Base-by-base conservation (phyloP, 768 basidiomycete species). In the Pleurotus ostreatus region DNA sequence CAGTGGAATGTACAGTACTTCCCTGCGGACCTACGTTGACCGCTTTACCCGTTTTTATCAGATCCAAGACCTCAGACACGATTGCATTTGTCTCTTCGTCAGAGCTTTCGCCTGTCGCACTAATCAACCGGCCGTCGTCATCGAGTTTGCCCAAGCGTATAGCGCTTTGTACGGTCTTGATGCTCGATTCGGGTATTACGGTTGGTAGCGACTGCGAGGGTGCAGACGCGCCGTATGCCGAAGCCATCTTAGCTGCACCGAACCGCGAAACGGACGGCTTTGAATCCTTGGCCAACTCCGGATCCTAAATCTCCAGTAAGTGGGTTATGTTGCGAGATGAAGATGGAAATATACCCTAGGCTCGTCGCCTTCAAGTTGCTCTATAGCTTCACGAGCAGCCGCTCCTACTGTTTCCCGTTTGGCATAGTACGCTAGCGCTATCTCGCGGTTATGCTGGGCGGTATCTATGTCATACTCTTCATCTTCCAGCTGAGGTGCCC, bases 361-460 rank as follows among this genome's bases (percentile, higher is more conserved):
- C 57, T 44, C 57, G 49, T 54, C 11, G 44, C 3, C 30, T 20
- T 13, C n/a, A 37, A 45, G 12, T 63, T 74, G 72, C 45, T 77
- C 78, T 46, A 88, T 76, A 8, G 78, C 80, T 40, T 73, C 71
- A 12, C 79, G 72, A 44, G 81, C 78, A 46, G 78, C 79, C 39
- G 78, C 72, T 1, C 83, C 82, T 49, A 91, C 77, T 15, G 72
- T 72, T 37, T 68, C 70, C 48, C 87, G 81, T 65, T 83, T 87
- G 60, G 77, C 70, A 66, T 86, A 76, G 63, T 92, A 92, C 60
- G 84, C 83, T 41, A 91, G 63, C 15, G 85, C 83, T 60, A 92
- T 78, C 66, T 91, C 89, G 25, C 88, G 84, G 60, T 90, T 86
- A 61, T 88, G 86, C 51, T 74, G 80, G 20, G 81, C 85, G 48